These are phyloP conservation scores for Rhododendron simsii DNA, from an alignment of 148 eudicot genomes.

Conservation along the genomic window DNA sequence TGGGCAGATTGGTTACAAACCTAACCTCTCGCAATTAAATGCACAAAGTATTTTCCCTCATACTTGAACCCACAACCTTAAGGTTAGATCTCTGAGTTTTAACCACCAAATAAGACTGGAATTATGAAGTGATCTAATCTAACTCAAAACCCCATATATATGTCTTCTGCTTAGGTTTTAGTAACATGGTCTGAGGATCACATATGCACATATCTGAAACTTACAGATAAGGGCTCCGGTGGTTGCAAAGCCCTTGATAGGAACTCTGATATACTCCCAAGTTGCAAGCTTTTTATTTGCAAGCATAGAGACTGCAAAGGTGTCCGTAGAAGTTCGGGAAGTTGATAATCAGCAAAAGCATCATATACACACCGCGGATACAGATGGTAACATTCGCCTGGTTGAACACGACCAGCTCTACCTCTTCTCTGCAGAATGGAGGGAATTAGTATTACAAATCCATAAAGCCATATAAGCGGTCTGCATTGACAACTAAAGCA, in stretches of 20 bases:
- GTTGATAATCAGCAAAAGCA: slow-evolving; percentile 89
- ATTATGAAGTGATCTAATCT: neutral
- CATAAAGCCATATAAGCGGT: neutral
- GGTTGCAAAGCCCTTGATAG: slow-evolving; percentile 87
- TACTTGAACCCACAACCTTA: neutral
- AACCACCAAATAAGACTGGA: neutral
- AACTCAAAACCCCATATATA: neutral
- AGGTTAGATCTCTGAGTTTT: neutral
- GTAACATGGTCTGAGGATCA: neutral
- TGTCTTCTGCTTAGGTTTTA: neutral
- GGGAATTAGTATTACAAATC: neutral
- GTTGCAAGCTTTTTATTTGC: slow-evolving; percentile 87
- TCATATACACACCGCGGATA: slow-evolving; percentile 88
- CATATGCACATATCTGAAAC: slow-evolving; percentile 7
- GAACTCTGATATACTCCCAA: slow-evolving; percentile 83
- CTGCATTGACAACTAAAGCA: neutral
- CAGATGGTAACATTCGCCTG: slow-evolving; percentile 95
- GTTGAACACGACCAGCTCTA: slow-evolving; percentile 97
- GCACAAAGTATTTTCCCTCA: neutral
- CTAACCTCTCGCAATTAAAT: neutral
- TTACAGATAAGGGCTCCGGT: slow-evolving; percentile 89
- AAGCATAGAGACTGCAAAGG: slow-evolving; percentile 94
- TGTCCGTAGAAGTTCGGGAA: slow-evolving; percentile 97
- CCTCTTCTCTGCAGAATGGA: slow-evolving; percentile 69
- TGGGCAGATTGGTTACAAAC: neutral